Conservation (phyloP, 1,284 basidiomycete species). For the Lentinula novae-zelandiae region DNA sequence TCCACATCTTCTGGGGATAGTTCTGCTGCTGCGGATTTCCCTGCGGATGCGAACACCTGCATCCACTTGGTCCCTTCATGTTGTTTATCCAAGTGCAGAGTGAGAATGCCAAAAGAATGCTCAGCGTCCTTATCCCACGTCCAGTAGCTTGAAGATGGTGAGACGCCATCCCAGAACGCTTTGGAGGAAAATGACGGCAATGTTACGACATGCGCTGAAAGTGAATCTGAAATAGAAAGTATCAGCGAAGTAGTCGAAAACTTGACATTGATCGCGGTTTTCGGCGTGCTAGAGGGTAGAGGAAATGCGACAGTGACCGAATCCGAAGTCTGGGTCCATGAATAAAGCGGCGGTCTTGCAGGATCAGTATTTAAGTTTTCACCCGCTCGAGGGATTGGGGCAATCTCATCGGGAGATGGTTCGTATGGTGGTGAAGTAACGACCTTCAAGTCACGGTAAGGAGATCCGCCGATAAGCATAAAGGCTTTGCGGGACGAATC, state of each 20-base stretch:
- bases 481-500: conserved; percentile 42
- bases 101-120: conserved; percentile 62
- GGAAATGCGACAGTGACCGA: conserved; percentile 81
- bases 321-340: conserved; percentile 87
- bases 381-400: conserved; percentile 57
- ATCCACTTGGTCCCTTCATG: conserved; percentile 82
- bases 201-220: conserved; percentile 29
- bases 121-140: conserved; percentile 81
- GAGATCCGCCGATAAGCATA: conserved; percentile 54
- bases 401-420: conserved; percentile 61
- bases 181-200: conserved; percentile 62
- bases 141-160: conserved; percentile 75
- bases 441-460: conserved; percentile 40
- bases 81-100: conserved; percentile 83
- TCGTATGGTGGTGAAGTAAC: conserved; percentile 37
- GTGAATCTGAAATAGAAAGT: conserved; percentile 52
- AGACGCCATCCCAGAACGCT: conserved; percentile 74
- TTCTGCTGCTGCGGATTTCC: conserved; percentile 23
- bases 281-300: conserved; percentile 66
- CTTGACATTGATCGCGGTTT: conserved; percentile 59
- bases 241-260: conserved; percentile 68
- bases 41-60: conserved; percentile 66
- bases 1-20: conserved; percentile 55
- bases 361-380: conserved; percentile 45
- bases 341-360: conserved; percentile 68